Percentiles rank a stretch among this genome's conserved stretches.
phyloP scores from a whole-genome alignment of 176 grass and related monocot species.

The Oropetium thomaeum region DNA sequence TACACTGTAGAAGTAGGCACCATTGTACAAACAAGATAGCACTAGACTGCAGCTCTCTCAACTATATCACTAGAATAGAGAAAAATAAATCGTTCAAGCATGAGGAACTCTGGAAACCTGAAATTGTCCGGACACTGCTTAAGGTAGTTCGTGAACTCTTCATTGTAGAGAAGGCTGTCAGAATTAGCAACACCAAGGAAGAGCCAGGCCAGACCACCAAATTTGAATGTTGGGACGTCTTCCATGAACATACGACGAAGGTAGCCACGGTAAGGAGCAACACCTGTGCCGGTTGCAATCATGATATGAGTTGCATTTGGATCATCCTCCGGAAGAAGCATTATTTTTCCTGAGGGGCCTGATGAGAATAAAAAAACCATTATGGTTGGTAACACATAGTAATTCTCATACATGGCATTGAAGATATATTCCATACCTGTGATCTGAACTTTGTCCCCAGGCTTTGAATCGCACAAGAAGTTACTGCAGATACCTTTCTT shows the following conservation, averaged over 20 bases:
- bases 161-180: conserved; percentile 89
- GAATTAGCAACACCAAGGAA: conserved; percentile 83
- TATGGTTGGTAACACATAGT: neutral
- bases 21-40: too few species aligned
- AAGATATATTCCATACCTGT: conserved; percentile 52
- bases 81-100: neutral
- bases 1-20: too few species aligned
- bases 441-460: conserved; percentile 84
- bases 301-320: conserved; percentile 91
- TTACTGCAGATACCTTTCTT: conserved; percentile 97
- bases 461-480: conserved; percentile 86
- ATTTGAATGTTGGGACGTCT: conserved; percentile 70
- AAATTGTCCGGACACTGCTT: conserved; percentile 72
- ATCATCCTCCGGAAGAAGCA: conserved; percentile 89
- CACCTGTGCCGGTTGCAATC: conserved; percentile 91
- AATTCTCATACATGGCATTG: neutral
- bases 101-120: conserved; percentile 35
- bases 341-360: conserved; percentile 94
- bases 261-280: conserved; percentile 88
- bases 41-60: neutral
- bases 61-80: conserved; percentile 10
- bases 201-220: conserved; percentile 90
- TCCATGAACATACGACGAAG: conserved; percentile 98
- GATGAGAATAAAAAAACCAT: conserved; percentile 33
- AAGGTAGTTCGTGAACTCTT: conserved; percentile 84